phyloP scores from a whole-genome alignment of 176 grass and related monocot species.

The Triticum timopheevii region DNA sequence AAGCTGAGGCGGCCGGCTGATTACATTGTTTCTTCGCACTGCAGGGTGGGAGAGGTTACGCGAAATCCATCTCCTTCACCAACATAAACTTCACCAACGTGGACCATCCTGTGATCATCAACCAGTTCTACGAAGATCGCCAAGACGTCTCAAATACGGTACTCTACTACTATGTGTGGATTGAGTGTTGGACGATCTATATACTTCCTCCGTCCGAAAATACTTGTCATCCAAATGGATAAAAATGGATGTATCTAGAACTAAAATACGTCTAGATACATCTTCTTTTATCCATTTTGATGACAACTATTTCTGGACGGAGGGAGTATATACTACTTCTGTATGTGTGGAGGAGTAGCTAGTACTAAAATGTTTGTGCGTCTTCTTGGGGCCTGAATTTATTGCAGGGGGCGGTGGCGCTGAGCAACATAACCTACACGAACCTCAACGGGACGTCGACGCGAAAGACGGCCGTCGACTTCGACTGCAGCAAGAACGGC shows the following conservation, averaged over 20 bases:
- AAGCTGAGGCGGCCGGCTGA: neutral
- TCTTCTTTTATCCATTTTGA: too few relatives aligned
- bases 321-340: neutral
- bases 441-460: slow-evolving; percentile 25
- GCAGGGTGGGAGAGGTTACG: slow-evolving; percentile 42
- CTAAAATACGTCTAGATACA: too few relatives aligned
- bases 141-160: neutral
- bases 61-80: slow-evolving; percentile 25
- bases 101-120: slow-evolving; percentile 28
- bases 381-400: neutral
- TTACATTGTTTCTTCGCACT: neutral
- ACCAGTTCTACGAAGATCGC: slow-evolving; percentile 35
- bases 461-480: neutral
- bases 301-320: too few relatives aligned
- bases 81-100: slow-evolving; percentile 41
- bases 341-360: neutral
- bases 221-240: too few relatives aligned
- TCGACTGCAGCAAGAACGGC: slow-evolving; percentile 20
- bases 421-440: slow-evolving; percentile 31
- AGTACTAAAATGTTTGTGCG: neutral
- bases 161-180: neutral
- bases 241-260: too few relatives aligned
- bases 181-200: neutral
- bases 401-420: slow-evolving; percentile 26
- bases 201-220: too few relatives aligned